These are phyloP conservation scores for Solanum pimpinellifolium DNA, from an alignment of 257 asterid species.

Conservation along the genomic window DNA sequence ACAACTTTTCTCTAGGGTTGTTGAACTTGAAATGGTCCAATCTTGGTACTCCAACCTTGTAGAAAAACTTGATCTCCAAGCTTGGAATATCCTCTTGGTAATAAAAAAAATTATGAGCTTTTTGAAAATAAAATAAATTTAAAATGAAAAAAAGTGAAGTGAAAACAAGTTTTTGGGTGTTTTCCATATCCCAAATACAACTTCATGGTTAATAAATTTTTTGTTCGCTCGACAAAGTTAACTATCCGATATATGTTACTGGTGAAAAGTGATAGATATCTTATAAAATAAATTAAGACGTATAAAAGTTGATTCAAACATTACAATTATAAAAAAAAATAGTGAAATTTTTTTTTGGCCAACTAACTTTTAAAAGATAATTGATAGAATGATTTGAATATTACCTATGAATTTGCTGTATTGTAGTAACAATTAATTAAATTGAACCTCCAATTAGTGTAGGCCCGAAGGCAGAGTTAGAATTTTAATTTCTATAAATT, in stretches of 20 bases:
- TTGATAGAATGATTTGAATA: background rate
- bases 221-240: background rate
- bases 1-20: background rate
- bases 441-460: background rate
- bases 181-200: background rate
- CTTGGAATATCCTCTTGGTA: background rate
- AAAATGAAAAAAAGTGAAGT: background rate
- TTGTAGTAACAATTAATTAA: background rate
- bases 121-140: no score
- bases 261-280: background rate
- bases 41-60: background rate
- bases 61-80: background rate
- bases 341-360: background rate
- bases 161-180: background rate
- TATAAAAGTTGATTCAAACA: fast-evolving
- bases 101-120: background rate
- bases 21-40: background rate
- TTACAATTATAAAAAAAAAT: no score
- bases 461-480: background rate
- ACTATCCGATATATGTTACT: background rate
- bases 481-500: no score
- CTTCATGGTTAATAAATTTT: background rate
- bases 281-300: no score
- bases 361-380: background rate
- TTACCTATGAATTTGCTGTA: background rate